A percentile compares a stretch with the other conserved stretches of the same genome.
Conservation (phyloP, 1,284 basidiomycete species). For the Rhodotorula sp. region DNA sequence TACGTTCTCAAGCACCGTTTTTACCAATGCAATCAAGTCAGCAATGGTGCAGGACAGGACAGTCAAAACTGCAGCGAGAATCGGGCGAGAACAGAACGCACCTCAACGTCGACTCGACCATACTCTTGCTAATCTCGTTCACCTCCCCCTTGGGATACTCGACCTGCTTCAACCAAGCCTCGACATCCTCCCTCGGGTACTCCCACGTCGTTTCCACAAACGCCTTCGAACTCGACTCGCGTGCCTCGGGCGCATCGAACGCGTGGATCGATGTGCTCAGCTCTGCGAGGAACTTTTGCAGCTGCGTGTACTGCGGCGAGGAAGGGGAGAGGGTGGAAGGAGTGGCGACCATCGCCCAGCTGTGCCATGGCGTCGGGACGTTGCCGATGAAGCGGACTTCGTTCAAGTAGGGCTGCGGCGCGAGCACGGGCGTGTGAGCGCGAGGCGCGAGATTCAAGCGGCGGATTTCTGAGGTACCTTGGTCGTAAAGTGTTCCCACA, state of each 20-base stretch:
- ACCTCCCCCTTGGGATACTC: slow-evolving; percentile 40
- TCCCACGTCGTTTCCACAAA: slow-evolving; percentile 76
- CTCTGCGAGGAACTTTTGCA: slow-evolving; percentile 63
- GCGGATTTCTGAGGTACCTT: slow-evolving; percentile 53
- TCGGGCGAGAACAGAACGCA: slow-evolving; percentile 1
- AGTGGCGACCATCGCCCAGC: slow-evolving; percentile 87
- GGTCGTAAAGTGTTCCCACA: slow-evolving; percentile 68
- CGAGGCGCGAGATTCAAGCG: background rate
- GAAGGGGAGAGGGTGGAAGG: slow-evolving; percentile 49
- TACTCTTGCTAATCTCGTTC: slow-evolving; percentile 53
- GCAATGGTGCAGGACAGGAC: background rate
- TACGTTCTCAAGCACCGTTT: no score
- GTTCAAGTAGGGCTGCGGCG: slow-evolving; percentile 58
- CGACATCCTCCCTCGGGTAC: slow-evolving; percentile 74
- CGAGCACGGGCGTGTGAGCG: no score
- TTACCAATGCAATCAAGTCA: no score
- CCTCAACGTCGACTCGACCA: slow-evolving; percentile 37
- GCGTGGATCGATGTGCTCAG: slow-evolving; percentile 64
- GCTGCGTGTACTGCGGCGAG: slow-evolving; percentile 52
- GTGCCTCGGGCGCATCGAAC: slow-evolving; percentile 63
- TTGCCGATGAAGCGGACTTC: slow-evolving; percentile 66
- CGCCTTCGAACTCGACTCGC: slow-evolving; percentile 61
- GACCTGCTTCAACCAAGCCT: slow-evolving; percentile 53
- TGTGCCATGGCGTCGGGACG: slow-evolving; percentile 88
- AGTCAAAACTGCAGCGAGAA: background rate